These are phyloP conservation scores for Melastoma candidum DNA, from an alignment of 441 rosid genomes.

Conservation along the genomic window DNA sequence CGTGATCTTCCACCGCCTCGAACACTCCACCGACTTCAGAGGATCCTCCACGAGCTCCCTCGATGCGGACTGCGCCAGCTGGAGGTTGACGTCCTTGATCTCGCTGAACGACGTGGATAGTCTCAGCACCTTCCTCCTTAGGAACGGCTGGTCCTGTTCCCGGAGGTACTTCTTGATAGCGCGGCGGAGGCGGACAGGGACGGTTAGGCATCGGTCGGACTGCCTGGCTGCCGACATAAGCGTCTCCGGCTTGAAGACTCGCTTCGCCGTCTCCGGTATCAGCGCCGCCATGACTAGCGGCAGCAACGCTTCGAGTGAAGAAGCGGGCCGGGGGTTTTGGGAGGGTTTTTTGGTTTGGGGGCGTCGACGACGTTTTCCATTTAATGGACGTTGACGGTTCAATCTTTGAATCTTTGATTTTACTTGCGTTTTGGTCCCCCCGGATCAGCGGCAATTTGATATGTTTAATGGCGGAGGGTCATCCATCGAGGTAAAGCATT, in stretches of 20 bases:
- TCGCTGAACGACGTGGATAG: conserved; percentile 53
- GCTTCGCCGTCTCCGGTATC: conserved; percentile 32
- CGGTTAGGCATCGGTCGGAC: conserved; percentile 51
- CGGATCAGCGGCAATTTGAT: too few species aligned
- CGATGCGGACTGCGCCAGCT: conserved; percentile 37
- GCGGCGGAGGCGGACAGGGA: conserved; percentile 77
- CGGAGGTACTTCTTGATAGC: conserved; percentile 74
- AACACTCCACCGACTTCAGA: conserved; percentile 58
- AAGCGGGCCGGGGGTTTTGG: too few species aligned
- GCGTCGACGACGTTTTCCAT: too few species aligned
- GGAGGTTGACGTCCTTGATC: conserved; percentile 55
- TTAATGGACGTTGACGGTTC: too few species aligned
- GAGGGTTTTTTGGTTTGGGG: too few species aligned
- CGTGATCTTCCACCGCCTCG: conserved; percentile 80
- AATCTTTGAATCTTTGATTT: too few species aligned
- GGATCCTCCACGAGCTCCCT: conserved; percentile 71
- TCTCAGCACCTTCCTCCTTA: conserved; percentile 69
- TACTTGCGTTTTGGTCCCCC: too few species aligned
- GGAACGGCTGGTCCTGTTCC: conserved; percentile 72
- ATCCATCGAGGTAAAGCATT: too few species aligned
- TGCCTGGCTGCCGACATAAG: conserved; percentile 62
- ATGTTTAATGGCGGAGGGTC: too few species aligned
- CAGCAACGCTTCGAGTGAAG: background rate
- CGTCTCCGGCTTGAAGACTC: conserved; percentile 36
- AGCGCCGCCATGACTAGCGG: conserved; percentile 38